phyloP scores from a whole-genome alignment of 768 basidiomycete species.

The Ramaria sp. region DNA sequence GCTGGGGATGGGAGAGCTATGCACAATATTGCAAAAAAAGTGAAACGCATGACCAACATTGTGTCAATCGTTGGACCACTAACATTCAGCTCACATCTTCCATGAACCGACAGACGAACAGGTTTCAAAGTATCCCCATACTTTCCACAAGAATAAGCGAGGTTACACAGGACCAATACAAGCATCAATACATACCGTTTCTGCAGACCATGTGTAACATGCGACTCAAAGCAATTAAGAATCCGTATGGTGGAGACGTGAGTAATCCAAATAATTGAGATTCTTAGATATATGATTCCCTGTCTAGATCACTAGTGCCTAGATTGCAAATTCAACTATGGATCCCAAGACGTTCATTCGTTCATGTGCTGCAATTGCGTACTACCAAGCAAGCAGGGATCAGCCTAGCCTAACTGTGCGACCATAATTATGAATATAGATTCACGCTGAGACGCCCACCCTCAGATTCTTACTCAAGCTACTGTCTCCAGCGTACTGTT shows the following conservation, averaged over 20 bases:
- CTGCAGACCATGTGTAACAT: conserved; percentile 11
- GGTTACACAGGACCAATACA: conserved; percentile 22
- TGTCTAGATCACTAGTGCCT: conserved; percentile 18
- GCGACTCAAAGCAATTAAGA: conserved; percentile 1
- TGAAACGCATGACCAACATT: conserved; percentile 24
- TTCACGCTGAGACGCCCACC: not conserved
- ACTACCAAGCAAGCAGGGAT: conserved; percentile 18
- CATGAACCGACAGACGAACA: conserved; percentile 20
- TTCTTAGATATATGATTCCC: not conserved
- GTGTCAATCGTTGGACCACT: not conserved
- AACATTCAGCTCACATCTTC: conserved; percentile 14
- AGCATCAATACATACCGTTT: conserved; percentile 12
- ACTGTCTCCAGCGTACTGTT: conserved; percentile 19
- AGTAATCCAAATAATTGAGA: not conserved
- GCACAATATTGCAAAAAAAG: conserved; percentile 27
- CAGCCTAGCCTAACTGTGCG: conserved; percentile 17
- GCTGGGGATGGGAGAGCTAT: conserved; percentile 43
- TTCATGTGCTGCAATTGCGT: conserved; percentile 22
- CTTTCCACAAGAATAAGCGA: conserved; percentile 16
- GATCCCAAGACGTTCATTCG: conserved; percentile 18
- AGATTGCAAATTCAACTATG: conserved; percentile 15
- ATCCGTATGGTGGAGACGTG: conserved; percentile 11
- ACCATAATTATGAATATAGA: not conserved
- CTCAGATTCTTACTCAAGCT: conserved; percentile 18
- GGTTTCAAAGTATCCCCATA: conserved; percentile 19